Conservation (phyloP, 768 basidiomycete species). For the Leccinum olivaceopallidum region DNA sequence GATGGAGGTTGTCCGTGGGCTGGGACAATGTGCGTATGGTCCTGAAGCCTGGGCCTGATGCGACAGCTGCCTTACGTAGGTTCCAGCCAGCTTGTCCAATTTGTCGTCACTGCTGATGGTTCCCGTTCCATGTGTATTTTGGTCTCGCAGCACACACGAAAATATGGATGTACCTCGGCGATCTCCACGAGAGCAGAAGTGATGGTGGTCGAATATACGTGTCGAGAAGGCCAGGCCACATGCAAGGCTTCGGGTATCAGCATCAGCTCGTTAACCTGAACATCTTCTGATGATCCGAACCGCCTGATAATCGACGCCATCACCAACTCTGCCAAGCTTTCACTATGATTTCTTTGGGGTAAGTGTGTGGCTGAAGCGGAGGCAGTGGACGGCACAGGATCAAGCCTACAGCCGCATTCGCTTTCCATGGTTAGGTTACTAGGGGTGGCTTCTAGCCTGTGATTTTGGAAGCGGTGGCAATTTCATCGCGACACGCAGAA, state of each 20-base stretch:
- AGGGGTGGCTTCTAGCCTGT: not conserved
- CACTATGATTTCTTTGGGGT: not conserved
- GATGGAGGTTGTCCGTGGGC: not conserved
- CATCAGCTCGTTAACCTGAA: not conserved
- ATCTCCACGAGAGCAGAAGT: not conserved
- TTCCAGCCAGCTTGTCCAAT: not conserved
- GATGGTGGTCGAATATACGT: not conserved
- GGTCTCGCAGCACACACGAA: not conserved
- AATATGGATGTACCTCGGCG: not conserved
- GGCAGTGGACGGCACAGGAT: not conserved
- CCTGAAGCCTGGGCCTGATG: not conserved
- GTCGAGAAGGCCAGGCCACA: not conserved
- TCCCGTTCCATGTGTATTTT: not conserved
- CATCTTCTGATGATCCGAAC: not conserved
- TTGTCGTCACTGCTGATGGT: not conserved
- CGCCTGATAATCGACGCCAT: slow-evolving; percentile 1
- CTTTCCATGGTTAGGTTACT: not conserved
- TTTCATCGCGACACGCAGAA: not conserved
- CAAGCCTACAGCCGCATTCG: not conserved
- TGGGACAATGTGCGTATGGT: not conserved
- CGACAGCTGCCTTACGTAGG: not conserved
- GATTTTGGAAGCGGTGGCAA: not conserved
- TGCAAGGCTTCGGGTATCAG: not conserved
- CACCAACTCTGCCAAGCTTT: not conserved
- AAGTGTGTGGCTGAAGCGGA: not conserved